Evolutionary conservation across 331 rosid genomes (phyloP).

Genomic region (Quercus phellos): DNA sequence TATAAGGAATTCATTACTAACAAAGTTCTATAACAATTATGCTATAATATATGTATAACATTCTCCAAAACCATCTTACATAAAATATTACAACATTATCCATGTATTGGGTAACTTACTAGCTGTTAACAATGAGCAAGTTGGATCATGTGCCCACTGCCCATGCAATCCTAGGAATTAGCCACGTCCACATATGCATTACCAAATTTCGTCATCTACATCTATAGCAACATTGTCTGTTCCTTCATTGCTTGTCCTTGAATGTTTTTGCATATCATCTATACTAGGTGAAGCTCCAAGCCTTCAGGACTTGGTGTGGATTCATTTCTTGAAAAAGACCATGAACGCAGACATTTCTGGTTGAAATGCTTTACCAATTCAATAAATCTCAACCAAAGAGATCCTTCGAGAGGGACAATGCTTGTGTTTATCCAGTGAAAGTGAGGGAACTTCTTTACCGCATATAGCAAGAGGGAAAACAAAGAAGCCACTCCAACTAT

Average conservation of each 20-base stretch:
- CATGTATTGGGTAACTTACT: rapidly evolving
- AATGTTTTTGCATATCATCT: neutral
- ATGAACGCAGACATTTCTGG: neutral
- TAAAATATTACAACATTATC: no score
- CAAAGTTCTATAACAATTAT: no score
- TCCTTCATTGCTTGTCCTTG: neutral
- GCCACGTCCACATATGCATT: neutral
- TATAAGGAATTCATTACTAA: no score
- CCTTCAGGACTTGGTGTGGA: neutral
- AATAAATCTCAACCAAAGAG: neutral
- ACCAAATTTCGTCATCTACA: neutral
- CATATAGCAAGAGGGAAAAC: slow-evolving; percentile 1
- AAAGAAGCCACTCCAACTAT: slow-evolving; percentile 13
- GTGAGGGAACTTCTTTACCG: neutral
- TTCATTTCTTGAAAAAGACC: neutral
- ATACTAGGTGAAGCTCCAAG: neutral
- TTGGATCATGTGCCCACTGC: no score
- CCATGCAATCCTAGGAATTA: no score
- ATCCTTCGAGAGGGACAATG: neutral
- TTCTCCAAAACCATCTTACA: no score
- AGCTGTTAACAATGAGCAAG: no score
- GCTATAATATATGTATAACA: no score
- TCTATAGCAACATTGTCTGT: neutral
- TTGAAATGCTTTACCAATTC: neutral
- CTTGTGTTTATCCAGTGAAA: neutral